Evolutionary conservation across 2,329 filamentous ascomycete genomes (phyloP).

Genomic region (Claviceps sp.): DNA sequence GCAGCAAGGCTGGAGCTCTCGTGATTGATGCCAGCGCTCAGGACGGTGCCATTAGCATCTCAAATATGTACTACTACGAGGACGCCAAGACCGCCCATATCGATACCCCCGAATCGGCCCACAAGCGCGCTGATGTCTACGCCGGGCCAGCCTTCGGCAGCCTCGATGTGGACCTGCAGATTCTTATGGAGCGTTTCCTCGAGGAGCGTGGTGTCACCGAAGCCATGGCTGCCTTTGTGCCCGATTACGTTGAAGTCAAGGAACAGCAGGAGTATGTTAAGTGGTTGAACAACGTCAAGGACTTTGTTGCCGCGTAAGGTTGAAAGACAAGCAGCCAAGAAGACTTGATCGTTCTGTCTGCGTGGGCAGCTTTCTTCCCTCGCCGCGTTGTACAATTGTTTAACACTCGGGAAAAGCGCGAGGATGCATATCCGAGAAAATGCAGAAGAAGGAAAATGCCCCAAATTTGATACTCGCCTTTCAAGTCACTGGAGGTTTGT

Average conservation of each 20-base stretch:
- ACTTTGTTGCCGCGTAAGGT: conserved; percentile 54
- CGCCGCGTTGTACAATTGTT: background rate
- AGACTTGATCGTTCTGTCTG: too few species aligned
- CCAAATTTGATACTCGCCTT: too few species aligned
- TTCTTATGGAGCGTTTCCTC: conserved; percentile 82
- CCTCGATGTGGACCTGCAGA: conserved; percentile 90
- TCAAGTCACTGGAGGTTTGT: background rate
- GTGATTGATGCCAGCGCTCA: conserved; percentile 77
- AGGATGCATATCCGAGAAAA: too few species aligned
- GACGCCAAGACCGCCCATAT: conserved; percentile 66
- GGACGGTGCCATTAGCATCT: conserved; percentile 74
- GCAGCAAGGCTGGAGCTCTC: conserved; percentile 57
- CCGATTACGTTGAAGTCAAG: conserved; percentile 95
- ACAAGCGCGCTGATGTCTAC: conserved; percentile 66
- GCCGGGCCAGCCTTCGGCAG: conserved; percentile 85
- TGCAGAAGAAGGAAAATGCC: too few species aligned
- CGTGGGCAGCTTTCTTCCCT: too few species aligned
- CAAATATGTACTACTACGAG: conserved; percentile 81
- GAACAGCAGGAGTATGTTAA: conserved; percentile 93
- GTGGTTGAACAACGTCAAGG: conserved; percentile 82
- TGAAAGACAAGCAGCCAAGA: too few species aligned
- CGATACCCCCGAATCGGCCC: conserved; percentile 61
- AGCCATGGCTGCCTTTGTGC: conserved; percentile 76
- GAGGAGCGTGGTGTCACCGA: conserved; percentile 88
- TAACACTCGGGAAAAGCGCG: too few species aligned